Percentiles rank a stretch among this genome's conserved stretches.
These are phyloP conservation scores for Suhomyces anneliseae DNA, from an alignment of 1,139 yeast species.

Conservation along the genomic window DNA sequence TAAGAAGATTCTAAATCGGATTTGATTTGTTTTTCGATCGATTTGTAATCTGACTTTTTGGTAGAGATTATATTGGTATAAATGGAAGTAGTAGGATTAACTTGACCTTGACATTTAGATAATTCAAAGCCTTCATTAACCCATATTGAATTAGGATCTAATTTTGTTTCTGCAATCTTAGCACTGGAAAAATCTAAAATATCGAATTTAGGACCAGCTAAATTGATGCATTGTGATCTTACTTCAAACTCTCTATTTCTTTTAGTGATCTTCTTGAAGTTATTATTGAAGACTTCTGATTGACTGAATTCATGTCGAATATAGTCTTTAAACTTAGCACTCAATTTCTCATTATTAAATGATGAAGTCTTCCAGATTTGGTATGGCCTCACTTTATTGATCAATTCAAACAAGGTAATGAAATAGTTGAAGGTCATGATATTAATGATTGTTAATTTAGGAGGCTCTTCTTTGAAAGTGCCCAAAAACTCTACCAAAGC, in stretches of 20 bases:
- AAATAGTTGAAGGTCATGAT: slow-evolving; percentile 45
- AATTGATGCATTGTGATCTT: slow-evolving; percentile 1
- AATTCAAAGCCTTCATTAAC: not conserved
- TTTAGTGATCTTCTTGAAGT: slow-evolving; percentile 8
- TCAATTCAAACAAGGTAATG: slow-evolving; percentile 38
- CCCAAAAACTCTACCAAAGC: slow-evolving; percentile 28
- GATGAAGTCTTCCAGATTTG: slow-evolving; percentile 46
- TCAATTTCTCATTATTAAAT: slow-evolving; percentile 25
- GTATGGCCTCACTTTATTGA: slow-evolving; percentile 33
- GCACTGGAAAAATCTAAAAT: slow-evolving; percentile 4
- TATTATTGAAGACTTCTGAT: slow-evolving; percentile 1
- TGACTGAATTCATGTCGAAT: slow-evolving; percentile 27
- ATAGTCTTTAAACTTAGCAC: slow-evolving; percentile 27
- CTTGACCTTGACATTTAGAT: not conserved
- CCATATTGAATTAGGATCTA: not conserved
- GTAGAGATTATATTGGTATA: slow-evolving; percentile 28
- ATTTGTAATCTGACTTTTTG: slow-evolving; percentile 31
- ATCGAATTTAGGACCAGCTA: slow-evolving; percentile 5
- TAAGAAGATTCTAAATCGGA: slow-evolving; percentile 30
- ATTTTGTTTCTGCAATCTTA: slow-evolving; percentile 4
- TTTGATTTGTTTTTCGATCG: slow-evolving; percentile 33
- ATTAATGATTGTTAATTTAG: slow-evolving; percentile 35
- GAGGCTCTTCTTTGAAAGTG: slow-evolving; percentile 7
- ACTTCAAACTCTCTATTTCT: slow-evolving; percentile 12
- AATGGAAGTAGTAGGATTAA: slow-evolving; percentile 14